A percentile compares a stretch with the other conserved stretches of the same genome.
These are phyloP conservation scores for Melaleuca quinquenervia DNA, from an alignment of 345 rosid species.

Conservation along the genomic window DNA sequence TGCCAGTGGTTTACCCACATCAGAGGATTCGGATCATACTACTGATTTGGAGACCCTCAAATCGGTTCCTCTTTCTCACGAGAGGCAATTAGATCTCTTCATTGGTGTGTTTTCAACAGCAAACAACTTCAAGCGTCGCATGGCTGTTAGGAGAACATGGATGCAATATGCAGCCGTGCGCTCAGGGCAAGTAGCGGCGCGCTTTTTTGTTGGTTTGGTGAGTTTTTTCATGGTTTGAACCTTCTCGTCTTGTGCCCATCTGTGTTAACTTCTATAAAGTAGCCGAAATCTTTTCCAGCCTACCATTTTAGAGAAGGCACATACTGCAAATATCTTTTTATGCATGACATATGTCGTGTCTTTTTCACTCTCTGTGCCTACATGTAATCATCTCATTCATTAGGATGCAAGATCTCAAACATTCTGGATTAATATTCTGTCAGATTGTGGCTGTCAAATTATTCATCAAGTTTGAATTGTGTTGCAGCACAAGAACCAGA, in stretches of 20 bases:
- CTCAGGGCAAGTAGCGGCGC: conserved; percentile 75
- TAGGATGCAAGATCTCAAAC: background rate
- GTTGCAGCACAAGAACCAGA: conserved; percentile 87
- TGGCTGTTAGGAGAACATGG: conserved; percentile 99
- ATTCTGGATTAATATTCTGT: background rate
- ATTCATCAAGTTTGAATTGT: conserved; percentile 6
- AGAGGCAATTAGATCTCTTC: conserved; percentile 57
- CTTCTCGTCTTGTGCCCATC: background rate
- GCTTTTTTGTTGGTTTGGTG: conserved; percentile 98
- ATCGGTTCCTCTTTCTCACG: conserved; percentile 48
- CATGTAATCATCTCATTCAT: background rate
- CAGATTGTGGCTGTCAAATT: background rate
- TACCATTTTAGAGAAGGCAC: background rate
- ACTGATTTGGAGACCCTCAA: conserved; percentile 57
- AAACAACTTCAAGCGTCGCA: conserved; percentile 87
- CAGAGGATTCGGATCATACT: conserved; percentile 76
- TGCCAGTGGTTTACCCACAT: conserved; percentile 87
- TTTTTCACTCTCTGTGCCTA: background rate
- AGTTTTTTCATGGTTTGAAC: conserved; percentile 8
- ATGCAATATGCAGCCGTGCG: conserved; percentile 82
- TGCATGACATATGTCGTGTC: background rate
- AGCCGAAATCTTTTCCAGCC: background rate
- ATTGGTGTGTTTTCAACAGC: conserved; percentile 94
- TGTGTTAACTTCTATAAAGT: background rate
- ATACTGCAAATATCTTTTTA: background rate